Base-by-base conservation (phyloP, 1,284 basidiomycete species). In the Fomitopsis pinicola region DNA sequence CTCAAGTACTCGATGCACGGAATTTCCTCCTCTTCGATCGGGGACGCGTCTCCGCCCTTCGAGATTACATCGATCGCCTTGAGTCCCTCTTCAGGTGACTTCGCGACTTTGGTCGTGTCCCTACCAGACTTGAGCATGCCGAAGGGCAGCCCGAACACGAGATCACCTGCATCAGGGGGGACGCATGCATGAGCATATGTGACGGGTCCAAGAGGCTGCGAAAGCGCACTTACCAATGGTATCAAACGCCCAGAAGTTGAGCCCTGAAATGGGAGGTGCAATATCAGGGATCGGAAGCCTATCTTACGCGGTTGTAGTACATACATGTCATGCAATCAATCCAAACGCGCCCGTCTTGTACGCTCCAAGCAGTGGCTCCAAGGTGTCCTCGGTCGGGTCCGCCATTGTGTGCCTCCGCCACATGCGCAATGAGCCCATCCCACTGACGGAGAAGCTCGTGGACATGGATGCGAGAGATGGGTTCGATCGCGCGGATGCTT, bases 401-500 rank as follows among this genome's bases (percentile, higher is more conserved):
- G 7, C 36, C 50, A 15, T 28, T 36, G 9, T 45, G 42, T 8
- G 54, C 44, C 38, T 44, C 30, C 30, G 36, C 30, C 4, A 53
- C 50, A 42, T n/a, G 28, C 2, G 79, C 81, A 65, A 70, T 86
- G 17, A 93, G 75, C 9, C 78, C 76, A 67, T 94, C 90, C 89
- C 90, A 94, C 68, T 91, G 88, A 8, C 73, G 73, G 62, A 92
- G 71, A 59, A 94, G 73, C 52, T 80, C 76, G 5, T 67, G 69
- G n/a, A 91, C 80, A 70, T 89, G 87, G 6, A 77, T 69, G n/a
- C 83, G 78, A 59, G 91, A 82, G 64, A 89, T 82, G 0, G 87
- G 87, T 71, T 94, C 91, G 66, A 88, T 92, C 66, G 90, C 88
- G 62, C 87, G 71, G 6, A 94, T 78, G 62, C 84, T 88, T 75